Evolutionary conservation across 1,284 basidiomycete species (phyloP).

Genomic region (Termitomyces sp.): DNA sequence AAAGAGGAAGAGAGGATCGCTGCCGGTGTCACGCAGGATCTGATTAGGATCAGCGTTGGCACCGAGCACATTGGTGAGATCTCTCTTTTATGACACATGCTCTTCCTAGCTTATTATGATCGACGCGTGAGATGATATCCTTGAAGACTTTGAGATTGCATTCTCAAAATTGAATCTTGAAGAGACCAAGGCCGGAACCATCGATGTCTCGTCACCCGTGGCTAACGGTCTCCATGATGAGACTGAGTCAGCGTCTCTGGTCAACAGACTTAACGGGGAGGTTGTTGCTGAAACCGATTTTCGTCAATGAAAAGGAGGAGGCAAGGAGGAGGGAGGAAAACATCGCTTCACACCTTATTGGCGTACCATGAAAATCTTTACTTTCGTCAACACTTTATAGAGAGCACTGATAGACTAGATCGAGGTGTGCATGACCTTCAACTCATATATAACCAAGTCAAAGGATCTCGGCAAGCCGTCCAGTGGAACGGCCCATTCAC

Average conservation of each 20-base stretch:
- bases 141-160: conserved; percentile 16
- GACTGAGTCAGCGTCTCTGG: neutral
- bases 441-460: too few species aligned
- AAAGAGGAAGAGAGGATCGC: conserved; percentile 53
- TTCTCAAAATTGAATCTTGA: conserved; percentile 6
- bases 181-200: neutral
- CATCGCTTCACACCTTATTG: neutral
- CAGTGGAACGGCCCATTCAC: neutral
- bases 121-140: conserved; percentile 10
- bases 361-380: neutral
- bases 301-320: neutral
- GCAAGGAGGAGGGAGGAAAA: neutral
- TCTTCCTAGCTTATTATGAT: neutral
- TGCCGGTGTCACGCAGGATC: conserved; percentile 67
- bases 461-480: too few species aligned
- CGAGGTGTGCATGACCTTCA: too few species aligned
- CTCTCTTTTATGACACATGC: neutral
- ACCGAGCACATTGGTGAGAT: conserved; percentile 6
- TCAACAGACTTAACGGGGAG: neutral
- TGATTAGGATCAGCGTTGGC: conserved; percentile 48
- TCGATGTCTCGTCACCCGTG: neutral
- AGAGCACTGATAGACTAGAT: too few species aligned
- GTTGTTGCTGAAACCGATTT: neutral
- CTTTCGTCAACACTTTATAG: neutral
- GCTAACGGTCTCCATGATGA: neutral